Conservation (phyloP, 371 early-diverging fungal genomes). For the Syncephalastrum monosporum region DNA sequence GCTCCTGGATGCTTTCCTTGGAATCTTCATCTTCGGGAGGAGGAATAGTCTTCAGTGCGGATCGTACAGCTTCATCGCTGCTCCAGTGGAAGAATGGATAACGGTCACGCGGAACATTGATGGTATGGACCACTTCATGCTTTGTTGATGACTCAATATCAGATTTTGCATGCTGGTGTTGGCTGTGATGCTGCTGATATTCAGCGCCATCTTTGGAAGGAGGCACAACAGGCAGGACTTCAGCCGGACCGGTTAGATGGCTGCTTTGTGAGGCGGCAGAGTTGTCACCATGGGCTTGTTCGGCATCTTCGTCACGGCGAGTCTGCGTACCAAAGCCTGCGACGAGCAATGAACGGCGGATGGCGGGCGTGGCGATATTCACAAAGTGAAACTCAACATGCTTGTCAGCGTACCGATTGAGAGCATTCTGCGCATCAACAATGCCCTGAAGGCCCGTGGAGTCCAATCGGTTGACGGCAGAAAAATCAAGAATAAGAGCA, state of each 20-base stretch:
- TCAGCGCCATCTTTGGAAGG: conserved; percentile 36
- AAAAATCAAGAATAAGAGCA: conserved; percentile 66
- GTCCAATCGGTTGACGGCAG: conserved; percentile 61
- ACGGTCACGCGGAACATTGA: conserved; percentile 13
- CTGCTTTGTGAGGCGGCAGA: not conserved
- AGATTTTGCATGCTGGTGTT: not conserved
- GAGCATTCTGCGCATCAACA: conserved; percentile 50
- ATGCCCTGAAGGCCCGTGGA: conserved; percentile 64
- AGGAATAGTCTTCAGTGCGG: conserved; percentile 22
- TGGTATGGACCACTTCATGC: too few relatives aligned
- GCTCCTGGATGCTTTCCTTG: not conserved
- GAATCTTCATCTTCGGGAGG: not conserved
- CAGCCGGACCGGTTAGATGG: conserved; percentile 11
- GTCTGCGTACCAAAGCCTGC: conserved; percentile 46
- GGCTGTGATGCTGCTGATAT: conserved; percentile 1
- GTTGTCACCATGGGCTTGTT: not conserved
- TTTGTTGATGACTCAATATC: conserved; percentile 1
- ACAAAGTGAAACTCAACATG: conserved; percentile 53
- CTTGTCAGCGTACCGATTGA: conserved; percentile 54
- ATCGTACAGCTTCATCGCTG: conserved; percentile 43
- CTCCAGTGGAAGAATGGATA: conserved; percentile 56
- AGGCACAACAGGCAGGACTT: conserved; percentile 45
- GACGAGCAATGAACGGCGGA: conserved; percentile 37
- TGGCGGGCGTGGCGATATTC: conserved; percentile 35
- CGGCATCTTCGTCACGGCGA: conserved; percentile 4